Evolutionary conservation across 345 rosid genomes (phyloP).

Genomic region (Physaria fendleri): DNA sequence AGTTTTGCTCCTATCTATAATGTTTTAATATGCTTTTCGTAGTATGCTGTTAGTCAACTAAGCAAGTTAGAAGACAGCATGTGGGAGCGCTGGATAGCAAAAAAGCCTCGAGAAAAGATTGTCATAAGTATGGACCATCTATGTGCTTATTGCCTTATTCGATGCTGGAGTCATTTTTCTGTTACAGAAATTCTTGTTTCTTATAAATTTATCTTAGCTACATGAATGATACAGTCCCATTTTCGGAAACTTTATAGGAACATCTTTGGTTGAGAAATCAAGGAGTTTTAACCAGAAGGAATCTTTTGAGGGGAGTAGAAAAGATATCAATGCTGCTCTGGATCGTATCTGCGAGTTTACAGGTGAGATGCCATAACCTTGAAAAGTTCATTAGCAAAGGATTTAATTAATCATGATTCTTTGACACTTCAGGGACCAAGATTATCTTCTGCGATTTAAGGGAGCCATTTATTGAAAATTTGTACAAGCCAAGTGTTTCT

Average conservation of each 20-base stretch:
- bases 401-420: conserved; percentile 9
- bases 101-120: conserved; percentile 54
- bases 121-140: conserved; percentile 49
- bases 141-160: not conserved
- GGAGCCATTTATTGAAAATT: conserved; percentile 74
- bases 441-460: conserved; percentile 85
- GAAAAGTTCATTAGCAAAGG: not conserved
- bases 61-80: conserved; percentile 92
- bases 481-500: conserved; percentile 73
- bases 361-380: conserved; percentile 37
- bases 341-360: conserved; percentile 83
- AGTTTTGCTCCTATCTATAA: conserved; percentile 4
- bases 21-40: conserved; percentile 27
- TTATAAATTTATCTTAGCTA: not conserved
- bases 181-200: not conserved
- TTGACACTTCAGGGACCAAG: conserved; percentile 66
- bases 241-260: conserved; percentile 32
- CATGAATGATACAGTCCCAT: not conserved
- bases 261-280: conserved; percentile 59
- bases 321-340: conserved; percentile 80
- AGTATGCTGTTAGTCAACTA: conserved; percentile 94
- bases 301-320: conserved; percentile 82
- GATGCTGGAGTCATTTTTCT: not conserved
- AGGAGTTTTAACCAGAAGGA: conserved; percentile 64
- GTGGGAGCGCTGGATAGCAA: conserved; percentile 71